Evolutionary conservation across 768 basidiomycete genomes (phyloP).

Genomic region (Hysterangium stoloniferum): DNA sequence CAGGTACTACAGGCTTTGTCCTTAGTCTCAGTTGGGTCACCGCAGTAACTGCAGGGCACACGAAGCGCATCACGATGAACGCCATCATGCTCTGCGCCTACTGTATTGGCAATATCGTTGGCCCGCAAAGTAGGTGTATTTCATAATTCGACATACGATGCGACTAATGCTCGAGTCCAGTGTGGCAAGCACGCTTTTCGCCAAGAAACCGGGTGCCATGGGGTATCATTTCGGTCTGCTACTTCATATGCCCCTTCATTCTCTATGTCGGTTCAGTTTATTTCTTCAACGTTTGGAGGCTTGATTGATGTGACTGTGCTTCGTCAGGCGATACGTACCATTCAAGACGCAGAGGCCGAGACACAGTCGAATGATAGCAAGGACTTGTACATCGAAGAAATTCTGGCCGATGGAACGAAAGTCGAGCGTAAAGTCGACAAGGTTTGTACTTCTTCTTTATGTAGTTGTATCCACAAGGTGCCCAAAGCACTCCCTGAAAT

Average conservation of each 20-base stretch:
- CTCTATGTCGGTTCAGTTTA: slow-evolving; percentile 26
- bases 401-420: slow-evolving; percentile 41
- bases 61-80: slow-evolving; percentile 66
- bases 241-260: slow-evolving; percentile 42
- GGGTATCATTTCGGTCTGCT: slow-evolving; percentile 66
- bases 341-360: slow-evolving; percentile 49
- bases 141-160: slow-evolving; percentile 28
- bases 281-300: neutral
- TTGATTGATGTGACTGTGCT: slow-evolving; percentile 1
- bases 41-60: slow-evolving; percentile 61
- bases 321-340: slow-evolving; percentile 33
- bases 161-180: slow-evolving; percentile 21
- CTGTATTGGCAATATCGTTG: slow-evolving; percentile 39
- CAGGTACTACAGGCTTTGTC: slow-evolving; percentile 49
- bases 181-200: slow-evolving; percentile 65
- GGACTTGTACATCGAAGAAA: slow-evolving; percentile 50
- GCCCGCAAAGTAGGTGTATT: slow-evolving; percentile 10
- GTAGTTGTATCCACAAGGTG: too few relatives aligned
- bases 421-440: slow-evolving; percentile 57
- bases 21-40: slow-evolving; percentile 58
- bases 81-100: slow-evolving; percentile 71
- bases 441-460: slow-evolving; percentile 28
- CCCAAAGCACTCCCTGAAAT: too few relatives aligned
- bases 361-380: slow-evolving; percentile 36
- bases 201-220: slow-evolving; percentile 71